Evolutionary conservation across 495 filamentous ascomycete genomes (phyloP).

Genomic region (Coniosporium apollinis): DNA sequence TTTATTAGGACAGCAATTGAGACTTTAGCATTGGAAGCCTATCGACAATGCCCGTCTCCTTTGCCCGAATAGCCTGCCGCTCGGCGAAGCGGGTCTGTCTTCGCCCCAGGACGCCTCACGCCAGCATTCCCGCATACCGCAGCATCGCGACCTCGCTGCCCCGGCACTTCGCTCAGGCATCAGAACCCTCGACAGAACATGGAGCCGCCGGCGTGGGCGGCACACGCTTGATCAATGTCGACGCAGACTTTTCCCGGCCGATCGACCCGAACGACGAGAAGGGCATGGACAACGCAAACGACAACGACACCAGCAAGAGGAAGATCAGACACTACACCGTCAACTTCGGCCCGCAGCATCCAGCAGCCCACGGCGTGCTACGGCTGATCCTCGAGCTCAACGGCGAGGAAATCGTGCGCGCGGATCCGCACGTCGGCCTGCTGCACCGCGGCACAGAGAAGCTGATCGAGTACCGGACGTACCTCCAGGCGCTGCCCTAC

Average conservation of each 20-base stretch:
- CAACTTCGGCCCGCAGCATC: constrained; percentile 99
- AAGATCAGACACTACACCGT: constrained; percentile 98
- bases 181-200: constrained; percentile 36
- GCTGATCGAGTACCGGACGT: constrained; percentile 99
- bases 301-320: constrained; percentile 35
- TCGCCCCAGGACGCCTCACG: constrained; percentile 16
- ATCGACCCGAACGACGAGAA: constrained; percentile 35
- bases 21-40: no score
- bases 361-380: constrained; percentile 95
- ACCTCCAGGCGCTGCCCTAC: constrained; percentile 94
- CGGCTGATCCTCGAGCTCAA: constrained; percentile 94
- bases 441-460: constrained; percentile 98
- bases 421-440: constrained; percentile 92
- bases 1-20: background rate
- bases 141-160: constrained; percentile 52
- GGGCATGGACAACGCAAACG: constrained; percentile 9
- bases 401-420: constrained; percentile 92
- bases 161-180: constrained; percentile 43
- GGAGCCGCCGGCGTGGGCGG: no score
- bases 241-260: constrained; percentile 36
- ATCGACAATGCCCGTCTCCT: constrained; percentile 44
- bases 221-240: constrained; percentile 41
- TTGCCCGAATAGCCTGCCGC: constrained; percentile 46
- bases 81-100: constrained; percentile 48
- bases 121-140: constrained; percentile 24